Evolutionary conservation across 2,329 filamentous ascomycete genomes (phyloP).

Genomic region (Dryadomyces quercivorus): DNA sequence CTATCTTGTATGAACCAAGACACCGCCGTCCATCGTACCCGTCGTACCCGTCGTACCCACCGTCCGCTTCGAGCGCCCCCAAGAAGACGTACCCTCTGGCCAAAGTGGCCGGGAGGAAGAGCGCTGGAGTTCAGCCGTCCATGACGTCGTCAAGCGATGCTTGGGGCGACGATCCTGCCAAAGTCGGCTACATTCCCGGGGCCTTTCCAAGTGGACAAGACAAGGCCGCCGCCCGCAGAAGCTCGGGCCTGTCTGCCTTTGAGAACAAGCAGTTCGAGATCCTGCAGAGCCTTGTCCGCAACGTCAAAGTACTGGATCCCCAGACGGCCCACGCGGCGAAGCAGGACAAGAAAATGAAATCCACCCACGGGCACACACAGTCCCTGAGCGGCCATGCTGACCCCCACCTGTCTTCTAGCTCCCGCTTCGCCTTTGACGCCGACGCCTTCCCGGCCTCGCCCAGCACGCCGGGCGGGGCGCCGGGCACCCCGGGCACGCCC

Average conservation of each 20-base stretch:
- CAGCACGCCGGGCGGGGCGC: constrained; percentile 8
- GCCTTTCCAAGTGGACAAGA: constrained; percentile 8
- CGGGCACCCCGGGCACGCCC: constrained; percentile 21
- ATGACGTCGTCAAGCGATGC: background rate
- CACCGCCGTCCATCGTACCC: background rate
- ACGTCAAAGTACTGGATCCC: background rate
- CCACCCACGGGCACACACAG: background rate
- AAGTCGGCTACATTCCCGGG: too few relatives aligned
- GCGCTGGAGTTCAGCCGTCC: background rate
- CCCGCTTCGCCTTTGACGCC: constrained; percentile 31
- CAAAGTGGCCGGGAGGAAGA: background rate
- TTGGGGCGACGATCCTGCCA: too few relatives aligned
- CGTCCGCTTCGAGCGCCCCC: background rate
- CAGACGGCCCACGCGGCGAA: background rate
- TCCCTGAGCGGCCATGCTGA: constrained; percentile 7
- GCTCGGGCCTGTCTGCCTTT: constrained; percentile 10
- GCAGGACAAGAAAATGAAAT: background rate
- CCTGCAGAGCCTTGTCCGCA: constrained; percentile 9
- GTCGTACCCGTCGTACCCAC: background rate
- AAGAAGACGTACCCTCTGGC: background rate
- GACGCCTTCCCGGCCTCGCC: background rate
- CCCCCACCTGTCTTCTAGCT: constrained; percentile 27
- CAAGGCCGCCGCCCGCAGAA: background rate
- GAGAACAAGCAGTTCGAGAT: constrained; percentile 13
- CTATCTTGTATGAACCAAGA: constrained; percentile 8